phyloP scores from a whole-genome alignment of 2,329 filamentous ascomycete species.

The Onygenales sp. region DNA sequence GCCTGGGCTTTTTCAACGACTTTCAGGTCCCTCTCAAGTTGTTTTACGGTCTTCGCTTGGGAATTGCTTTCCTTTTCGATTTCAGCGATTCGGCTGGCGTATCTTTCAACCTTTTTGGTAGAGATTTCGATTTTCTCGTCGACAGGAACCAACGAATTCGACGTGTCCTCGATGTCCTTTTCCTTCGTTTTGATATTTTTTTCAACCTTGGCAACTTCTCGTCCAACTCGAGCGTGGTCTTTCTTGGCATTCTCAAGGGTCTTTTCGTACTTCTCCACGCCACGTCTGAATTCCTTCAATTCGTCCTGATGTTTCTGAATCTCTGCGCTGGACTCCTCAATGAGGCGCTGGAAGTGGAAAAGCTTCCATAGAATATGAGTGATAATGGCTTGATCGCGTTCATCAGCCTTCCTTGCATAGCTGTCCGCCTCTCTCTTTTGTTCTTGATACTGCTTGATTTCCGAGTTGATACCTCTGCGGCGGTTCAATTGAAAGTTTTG shows the following conservation, averaged over 20 bases:
- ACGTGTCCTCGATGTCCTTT: conserved; percentile 74
- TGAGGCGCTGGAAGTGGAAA: conserved; percentile 86
- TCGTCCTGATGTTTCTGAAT: conserved; percentile 94
- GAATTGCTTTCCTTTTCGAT: conserved; percentile 68
- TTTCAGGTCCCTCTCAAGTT: conserved; percentile 69
- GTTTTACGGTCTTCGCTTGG: conserved; percentile 58
- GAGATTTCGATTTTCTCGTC: conserved; percentile 85
- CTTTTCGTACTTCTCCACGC: conserved; percentile 73
- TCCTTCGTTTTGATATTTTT: conserved; percentile 77
- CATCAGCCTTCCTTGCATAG: conserved; percentile 81
- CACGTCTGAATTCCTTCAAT: conserved; percentile 81
- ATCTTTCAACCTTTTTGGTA: conserved; percentile 57
- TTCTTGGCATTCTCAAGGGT: conserved; percentile 71
- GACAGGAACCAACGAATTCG: conserved; percentile 77
- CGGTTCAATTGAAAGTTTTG: conserved; percentile 81
- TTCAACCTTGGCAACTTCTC: conserved; percentile 73
- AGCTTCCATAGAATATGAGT: conserved; percentile 95
- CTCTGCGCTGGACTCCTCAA: conserved; percentile 81
- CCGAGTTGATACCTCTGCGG: conserved; percentile 88
- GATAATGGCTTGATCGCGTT: conserved; percentile 83
- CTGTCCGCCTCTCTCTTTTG: conserved; percentile 93
- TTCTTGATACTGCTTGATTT: conserved; percentile 95
- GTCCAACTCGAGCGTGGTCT: conserved; percentile 68
- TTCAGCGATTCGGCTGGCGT: conserved; percentile 57
- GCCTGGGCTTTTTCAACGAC: conserved; percentile 83